phyloP scores from a whole-genome alignment of 2,329 filamentous ascomycete genomes.

The Periconia digitata region DNA sequence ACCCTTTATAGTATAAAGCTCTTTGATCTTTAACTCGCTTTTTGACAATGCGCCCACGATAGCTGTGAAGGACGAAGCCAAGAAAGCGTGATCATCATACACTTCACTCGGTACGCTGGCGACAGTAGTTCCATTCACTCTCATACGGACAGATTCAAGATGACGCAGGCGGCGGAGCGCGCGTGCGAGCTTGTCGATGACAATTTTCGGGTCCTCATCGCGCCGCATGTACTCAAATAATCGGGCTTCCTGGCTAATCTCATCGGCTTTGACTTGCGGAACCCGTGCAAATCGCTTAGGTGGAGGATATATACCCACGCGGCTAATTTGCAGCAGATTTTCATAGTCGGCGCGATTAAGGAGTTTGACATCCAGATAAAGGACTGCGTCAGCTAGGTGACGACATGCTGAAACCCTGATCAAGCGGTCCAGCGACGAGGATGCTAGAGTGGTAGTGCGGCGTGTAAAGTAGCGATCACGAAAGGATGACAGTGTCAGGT shows the following conservation, averaged over 20 bases:
- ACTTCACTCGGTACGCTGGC: constrained; percentile 2
- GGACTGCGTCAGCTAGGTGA: constrained; percentile 19
- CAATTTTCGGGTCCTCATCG: constrained; percentile 13
- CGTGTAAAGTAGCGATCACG: constrained; percentile 23
- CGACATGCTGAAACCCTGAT: constrained; percentile 16
- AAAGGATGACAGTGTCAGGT: constrained; percentile 24
- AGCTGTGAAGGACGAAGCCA: constrained; percentile 19
- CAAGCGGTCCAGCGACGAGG: constrained; percentile 26
- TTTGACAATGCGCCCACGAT: constrained; percentile 23
- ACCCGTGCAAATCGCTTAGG: constrained; percentile 30
- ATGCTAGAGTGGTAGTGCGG: constrained; percentile 24
- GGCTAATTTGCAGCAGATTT: constrained; percentile 19
- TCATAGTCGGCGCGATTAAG: constrained; percentile 27
- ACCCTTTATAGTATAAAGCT: constrained; percentile 24
- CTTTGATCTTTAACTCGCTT: constrained; percentile 20
- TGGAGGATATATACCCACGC: constrained; percentile 27
- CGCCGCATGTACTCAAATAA: constrained; percentile 23
- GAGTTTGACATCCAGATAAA: constrained; percentile 24
- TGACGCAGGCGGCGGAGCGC: constrained; percentile 19
- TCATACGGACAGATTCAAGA: constrained; percentile 21
- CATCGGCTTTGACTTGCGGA: constrained; percentile 13
- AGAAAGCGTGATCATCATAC: constrained; percentile 3
- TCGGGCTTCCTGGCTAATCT: constrained; percentile 23
- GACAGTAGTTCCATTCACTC: constrained; percentile 5
- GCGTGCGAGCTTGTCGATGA: constrained; percentile 22